phyloP scores from a whole-genome alignment of 2,329 filamentous ascomycete genomes.

The Westerdykella aurantiaca region DNA sequence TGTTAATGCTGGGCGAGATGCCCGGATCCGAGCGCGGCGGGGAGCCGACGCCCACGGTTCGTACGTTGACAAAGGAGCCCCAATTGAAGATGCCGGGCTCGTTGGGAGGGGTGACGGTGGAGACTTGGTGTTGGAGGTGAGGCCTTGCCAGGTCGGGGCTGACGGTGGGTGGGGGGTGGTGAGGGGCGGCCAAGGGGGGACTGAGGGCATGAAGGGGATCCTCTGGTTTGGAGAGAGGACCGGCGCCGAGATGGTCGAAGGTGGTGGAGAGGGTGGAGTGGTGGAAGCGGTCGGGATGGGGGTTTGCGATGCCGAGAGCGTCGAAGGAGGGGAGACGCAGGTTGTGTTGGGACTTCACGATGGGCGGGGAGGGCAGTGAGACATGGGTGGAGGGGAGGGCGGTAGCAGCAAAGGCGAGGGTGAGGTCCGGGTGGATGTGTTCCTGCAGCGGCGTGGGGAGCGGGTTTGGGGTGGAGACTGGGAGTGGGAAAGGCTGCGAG shows the following conservation, averaged over 20 bases:
- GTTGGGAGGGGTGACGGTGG: slow-evolving; percentile 42
- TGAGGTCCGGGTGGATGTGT: slow-evolving; percentile 17
- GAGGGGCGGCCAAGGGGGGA: slow-evolving; percentile 20
- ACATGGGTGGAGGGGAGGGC: slow-evolving; percentile 24
- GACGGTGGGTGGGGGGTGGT: slow-evolving; percentile 8
- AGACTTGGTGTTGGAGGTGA: slow-evolving; percentile 32
- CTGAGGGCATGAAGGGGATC: slow-evolving; percentile 38
- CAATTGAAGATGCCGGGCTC: slow-evolving; percentile 40
- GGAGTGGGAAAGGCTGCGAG: slow-evolving; percentile 25
- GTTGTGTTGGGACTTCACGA: slow-evolving; percentile 29
- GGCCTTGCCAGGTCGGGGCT: slow-evolving; percentile 19
- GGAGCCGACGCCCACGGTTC: slow-evolving; percentile 34
- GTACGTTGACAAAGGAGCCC: slow-evolving; percentile 34
- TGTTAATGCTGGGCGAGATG: slow-evolving; percentile 22
- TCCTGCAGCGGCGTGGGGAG: slow-evolving; percentile 24
- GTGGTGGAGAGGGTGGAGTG: slow-evolving; percentile 16
- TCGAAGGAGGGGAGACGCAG: slow-evolving; percentile 52
- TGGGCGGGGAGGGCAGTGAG: slow-evolving; percentile 27
- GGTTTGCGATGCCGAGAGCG: slow-evolving; percentile 45
- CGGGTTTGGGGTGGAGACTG: slow-evolving; percentile 13
- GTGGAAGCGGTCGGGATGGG: slow-evolving; percentile 40
- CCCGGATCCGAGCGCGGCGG: slow-evolving; percentile 37
- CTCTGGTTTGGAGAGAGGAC: slow-evolving; percentile 36
- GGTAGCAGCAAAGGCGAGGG: slow-evolving; percentile 20
- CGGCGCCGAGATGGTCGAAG: slow-evolving; percentile 31